Conservation (phyloP, 2,329 filamentous ascomycete genomes). For the Colletotrichum cereale region DNA sequence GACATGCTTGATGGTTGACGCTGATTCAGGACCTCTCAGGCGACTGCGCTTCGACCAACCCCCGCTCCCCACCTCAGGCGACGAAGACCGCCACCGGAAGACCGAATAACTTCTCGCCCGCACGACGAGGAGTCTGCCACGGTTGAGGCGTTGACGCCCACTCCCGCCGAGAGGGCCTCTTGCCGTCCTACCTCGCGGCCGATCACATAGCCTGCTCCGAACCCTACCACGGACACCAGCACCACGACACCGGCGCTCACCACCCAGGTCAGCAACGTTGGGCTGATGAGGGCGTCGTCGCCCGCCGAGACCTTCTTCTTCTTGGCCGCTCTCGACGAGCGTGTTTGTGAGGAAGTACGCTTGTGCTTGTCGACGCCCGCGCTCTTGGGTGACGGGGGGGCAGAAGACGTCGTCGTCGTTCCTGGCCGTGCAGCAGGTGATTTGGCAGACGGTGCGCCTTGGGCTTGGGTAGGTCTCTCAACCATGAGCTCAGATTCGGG, state of each 20-base stretch:
- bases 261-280: conserved; percentile 74
- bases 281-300: conserved; percentile 62
- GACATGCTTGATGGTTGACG: conserved; percentile 11
- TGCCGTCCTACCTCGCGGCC: conserved; percentile 75
- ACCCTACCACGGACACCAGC: conserved; percentile 75
- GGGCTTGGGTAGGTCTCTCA: conserved; percentile 45
- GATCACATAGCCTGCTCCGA: conserved; percentile 77
- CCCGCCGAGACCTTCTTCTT: conserved; percentile 67
- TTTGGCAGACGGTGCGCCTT: conserved; percentile 37
- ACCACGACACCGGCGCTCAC: conserved; percentile 76
- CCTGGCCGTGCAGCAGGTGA: conserved; percentile 48
- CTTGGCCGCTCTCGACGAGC: conserved; percentile 62
- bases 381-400: conserved; percentile 38
- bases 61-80: conserved; percentile 66
- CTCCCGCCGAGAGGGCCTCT: conserved; percentile 62
- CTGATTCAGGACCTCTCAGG: conserved; percentile 47
- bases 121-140: conserved; percentile 61
- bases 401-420: conserved; percentile 42
- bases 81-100: conserved; percentile 63
- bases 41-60: conserved; percentile 64
- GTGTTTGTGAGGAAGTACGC: conserved; percentile 54
- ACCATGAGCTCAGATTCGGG: conserved; percentile 71
- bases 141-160: conserved; percentile 57
- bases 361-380: conserved; percentile 61
- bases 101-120: conserved; percentile 65